These are phyloP conservation scores for Sphaceloma murrayae DNA, from an alignment of 2,329 filamentous ascomycete species.

Conservation along the genomic window DNA sequence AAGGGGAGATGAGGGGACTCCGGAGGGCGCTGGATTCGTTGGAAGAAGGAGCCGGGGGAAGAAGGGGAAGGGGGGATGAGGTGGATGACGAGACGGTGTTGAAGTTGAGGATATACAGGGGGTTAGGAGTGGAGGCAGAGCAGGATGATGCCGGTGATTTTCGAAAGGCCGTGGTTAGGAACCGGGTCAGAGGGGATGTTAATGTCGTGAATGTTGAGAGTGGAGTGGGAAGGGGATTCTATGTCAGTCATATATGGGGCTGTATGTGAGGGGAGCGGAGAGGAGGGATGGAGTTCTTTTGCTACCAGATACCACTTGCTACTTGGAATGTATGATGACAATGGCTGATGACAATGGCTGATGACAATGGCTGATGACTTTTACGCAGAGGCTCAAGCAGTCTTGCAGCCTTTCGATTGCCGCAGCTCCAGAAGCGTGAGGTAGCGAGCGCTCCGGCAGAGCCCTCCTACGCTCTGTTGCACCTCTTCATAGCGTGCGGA, in stretches of 20 bases:
- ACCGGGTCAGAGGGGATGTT: slow-evolving; percentile 79
- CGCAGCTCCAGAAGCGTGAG: too few relatives aligned
- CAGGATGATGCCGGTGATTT: slow-evolving; percentile 67
- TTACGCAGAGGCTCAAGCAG: too few relatives aligned
- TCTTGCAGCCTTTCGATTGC: too few relatives aligned
- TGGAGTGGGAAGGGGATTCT: slow-evolving; percentile 73
- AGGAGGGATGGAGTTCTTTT: neutral
- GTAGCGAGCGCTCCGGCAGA: too few relatives aligned
- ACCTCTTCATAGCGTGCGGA: too few relatives aligned
- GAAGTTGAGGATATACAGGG: slow-evolving; percentile 82
- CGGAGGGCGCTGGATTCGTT: slow-evolving; percentile 68
- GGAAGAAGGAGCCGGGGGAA: slow-evolving; percentile 79
- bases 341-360: too few relatives aligned
- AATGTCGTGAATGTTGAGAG: slow-evolving; percentile 90
- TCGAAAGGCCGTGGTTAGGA: slow-evolving; percentile 74
- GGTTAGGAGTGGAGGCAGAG: slow-evolving; percentile 82
- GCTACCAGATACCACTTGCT: neutral
- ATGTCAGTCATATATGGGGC: slow-evolving; percentile 94
- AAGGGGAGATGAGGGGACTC: slow-evolving; percentile 65
- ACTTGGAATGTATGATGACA: slow-evolving; percentile 4
- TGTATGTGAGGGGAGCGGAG: slow-evolving; percentile 48
- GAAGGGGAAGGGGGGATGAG: slow-evolving; percentile 35
- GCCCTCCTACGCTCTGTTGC: too few relatives aligned
- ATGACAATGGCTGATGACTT: too few relatives aligned
- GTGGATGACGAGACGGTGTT: slow-evolving; percentile 48